Conservation (phyloP, 805 yeast species). For the Metschnikowia kunwiensis region DNA sequence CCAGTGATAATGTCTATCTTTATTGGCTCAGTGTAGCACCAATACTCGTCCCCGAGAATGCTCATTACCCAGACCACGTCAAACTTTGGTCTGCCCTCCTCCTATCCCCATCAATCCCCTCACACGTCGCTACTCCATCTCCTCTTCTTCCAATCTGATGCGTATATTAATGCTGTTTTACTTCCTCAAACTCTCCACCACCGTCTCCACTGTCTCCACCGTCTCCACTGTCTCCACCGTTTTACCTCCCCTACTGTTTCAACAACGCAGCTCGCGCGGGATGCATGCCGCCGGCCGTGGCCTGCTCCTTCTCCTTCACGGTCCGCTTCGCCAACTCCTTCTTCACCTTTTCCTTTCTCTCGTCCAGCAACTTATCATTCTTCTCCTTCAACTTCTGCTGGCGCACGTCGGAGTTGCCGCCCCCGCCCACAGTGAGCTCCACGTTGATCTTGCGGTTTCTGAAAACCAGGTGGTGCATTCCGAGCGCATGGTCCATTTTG, state of each 20-base stretch:
- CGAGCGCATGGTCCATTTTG: slow-evolving; percentile 79
- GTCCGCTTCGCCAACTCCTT: slow-evolving; percentile 44
- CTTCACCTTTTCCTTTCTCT: slow-evolving; percentile 56
- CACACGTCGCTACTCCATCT: too few relatives aligned
- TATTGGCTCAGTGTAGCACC: too few relatives aligned
- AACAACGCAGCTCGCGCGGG: slow-evolving; percentile 64
- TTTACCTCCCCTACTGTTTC: slow-evolving; percentile 13
- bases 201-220: too few relatives aligned
- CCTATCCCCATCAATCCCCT: too few relatives aligned
- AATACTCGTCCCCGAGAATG: too few relatives aligned
- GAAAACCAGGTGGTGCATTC: slow-evolving; percentile 74
- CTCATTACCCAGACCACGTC: too few relatives aligned
- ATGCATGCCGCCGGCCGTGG: slow-evolving; percentile 44
- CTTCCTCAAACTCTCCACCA: too few relatives aligned
- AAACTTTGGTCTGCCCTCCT: too few relatives aligned
- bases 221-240: too few relatives aligned
- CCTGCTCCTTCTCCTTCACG: slow-evolving; percentile 25
- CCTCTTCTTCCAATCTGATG: too few relatives aligned
- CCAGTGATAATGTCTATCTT: too few relatives aligned
- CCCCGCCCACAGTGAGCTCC: slow-evolving; percentile 97
- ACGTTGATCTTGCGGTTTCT: slow-evolving; percentile 82
- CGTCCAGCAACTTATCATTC: slow-evolving; percentile 70
- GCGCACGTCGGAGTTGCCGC: slow-evolving; percentile 78
- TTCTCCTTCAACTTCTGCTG: slow-evolving; percentile 66
- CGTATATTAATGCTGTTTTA: too few relatives aligned